Base-by-base conservation (phyloP, 2,329 filamentous ascomycete species). In the Phyllosticta ampelicida region DNA sequence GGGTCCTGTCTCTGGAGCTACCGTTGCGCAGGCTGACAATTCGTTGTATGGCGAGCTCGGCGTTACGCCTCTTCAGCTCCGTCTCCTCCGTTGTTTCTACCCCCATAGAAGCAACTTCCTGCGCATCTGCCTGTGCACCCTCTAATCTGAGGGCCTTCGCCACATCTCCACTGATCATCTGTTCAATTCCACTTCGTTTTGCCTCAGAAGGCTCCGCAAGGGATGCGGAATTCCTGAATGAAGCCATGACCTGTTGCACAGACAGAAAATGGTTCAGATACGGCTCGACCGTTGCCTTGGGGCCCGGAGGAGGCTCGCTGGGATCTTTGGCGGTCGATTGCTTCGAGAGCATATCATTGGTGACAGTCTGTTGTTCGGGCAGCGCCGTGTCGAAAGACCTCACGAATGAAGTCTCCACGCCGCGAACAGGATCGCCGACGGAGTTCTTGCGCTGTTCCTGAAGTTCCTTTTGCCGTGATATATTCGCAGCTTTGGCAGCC, bases 401-500 rank as follows among this genome's bases (percentile, higher is more conserved):
- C 66, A 96, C 76, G 68, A 96, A 96, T 28, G 90, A 82, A 16
- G 94, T 96, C 44, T 80, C 74, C 60, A 85, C 79, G 68, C 92
- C 94, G 65, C 86, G 81, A 62, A 99, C 78, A 0, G 90, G 88
- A 71, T 95, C 83, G 54, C 92, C 92, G 63, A 86, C 78, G 51
- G 79, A 78, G 52, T 78, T 78, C 60, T 82, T 78, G 60, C 89
- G 84, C 68, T 85, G 77, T 62, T 82, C 75, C 61, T 83, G 73
- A 58, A 97, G 80, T 62, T 84, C 83, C 62, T 82, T 78, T 66
- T 86, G 89, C 55, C 89, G 84, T 67, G 86, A 82, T 51, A 92
- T 71, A 69, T 96, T 95, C 63, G 87, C 89, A 10, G 86, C 84
- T 73, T 92, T 95, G 62, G 89, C 86, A 70, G 90, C 89, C 66